Percentiles rank a stretch among this genome's conserved stretches.
Conservation (phyloP, 768 basidiomycete genomes). For the Psilocybe tampanensis region DNA sequence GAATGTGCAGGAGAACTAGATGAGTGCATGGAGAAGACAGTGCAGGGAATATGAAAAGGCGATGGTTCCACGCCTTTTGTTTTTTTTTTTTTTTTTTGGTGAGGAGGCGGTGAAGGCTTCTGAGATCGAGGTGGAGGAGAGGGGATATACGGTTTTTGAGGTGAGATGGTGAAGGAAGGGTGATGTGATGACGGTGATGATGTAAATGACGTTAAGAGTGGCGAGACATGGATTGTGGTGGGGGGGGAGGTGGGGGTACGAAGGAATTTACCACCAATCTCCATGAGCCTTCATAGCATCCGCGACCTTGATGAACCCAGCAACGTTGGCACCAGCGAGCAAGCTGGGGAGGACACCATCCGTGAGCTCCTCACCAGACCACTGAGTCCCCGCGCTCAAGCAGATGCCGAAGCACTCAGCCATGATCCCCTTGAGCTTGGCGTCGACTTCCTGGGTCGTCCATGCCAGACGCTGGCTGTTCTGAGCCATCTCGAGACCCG, state of each 20-base stretch:
- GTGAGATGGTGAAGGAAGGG: too few relatives aligned
- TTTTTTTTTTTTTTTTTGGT: too few relatives aligned
- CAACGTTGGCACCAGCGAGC: constrained; percentile 71
- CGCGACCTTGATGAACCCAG: constrained; percentile 71
- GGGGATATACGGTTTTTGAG: background rate
- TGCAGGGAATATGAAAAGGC: too few relatives aligned
- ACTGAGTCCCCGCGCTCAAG: constrained; percentile 57
- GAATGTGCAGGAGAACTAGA: too few relatives aligned
- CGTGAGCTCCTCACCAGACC: constrained; percentile 48
- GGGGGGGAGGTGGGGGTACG: background rate
- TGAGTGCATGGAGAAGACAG: too few relatives aligned
- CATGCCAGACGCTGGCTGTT: constrained; percentile 70
- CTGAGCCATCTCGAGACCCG: constrained; percentile 80
- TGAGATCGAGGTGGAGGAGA: too few relatives aligned
- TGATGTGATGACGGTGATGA: too few relatives aligned
- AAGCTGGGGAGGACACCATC: constrained; percentile 50
- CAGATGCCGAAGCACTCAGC: constrained; percentile 61
- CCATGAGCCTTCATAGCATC: constrained; percentile 77
- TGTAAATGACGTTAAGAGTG: too few relatives aligned
- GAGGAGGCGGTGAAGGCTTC: too few relatives aligned
- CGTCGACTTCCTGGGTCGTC: constrained; percentile 65
- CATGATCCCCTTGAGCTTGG: constrained; percentile 74
- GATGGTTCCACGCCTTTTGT: too few relatives aligned
- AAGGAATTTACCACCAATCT: constrained; percentile 66
- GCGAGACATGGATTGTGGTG: background rate